These are phyloP conservation scores for Trypanosoma congolense DNA, from an alignment of 208 protist genomes.

Conservation along the genomic window DNA sequence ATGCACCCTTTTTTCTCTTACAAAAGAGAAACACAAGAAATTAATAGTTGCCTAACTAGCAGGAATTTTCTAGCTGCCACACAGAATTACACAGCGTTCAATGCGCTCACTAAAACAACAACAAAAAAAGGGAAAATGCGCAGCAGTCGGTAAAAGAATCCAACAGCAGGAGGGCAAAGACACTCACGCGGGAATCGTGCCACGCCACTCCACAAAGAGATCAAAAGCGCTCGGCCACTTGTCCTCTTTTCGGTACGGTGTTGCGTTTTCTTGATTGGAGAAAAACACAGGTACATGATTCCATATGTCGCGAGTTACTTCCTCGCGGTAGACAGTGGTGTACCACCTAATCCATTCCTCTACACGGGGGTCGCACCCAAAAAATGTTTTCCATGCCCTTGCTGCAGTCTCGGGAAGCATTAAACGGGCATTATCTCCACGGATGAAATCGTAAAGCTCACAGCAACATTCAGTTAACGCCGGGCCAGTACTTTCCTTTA, in stretches of 20 bases:
- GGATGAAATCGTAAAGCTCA: constrained; percentile 82
- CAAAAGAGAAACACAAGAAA: no score
- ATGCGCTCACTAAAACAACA: no score
- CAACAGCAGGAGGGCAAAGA: neutral
- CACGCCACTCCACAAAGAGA: constrained; percentile 57
- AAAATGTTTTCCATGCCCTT: constrained; percentile 61
- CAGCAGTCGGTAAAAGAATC: no score
- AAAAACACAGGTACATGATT: constrained; percentile 54
- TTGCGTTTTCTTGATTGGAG: constrained; percentile 14
- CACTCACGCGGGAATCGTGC: neutral
- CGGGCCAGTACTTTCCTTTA: constrained; percentile 27
- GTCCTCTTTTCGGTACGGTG: constrained; percentile 11
- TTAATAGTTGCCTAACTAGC: no score
- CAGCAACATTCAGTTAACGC: constrained; percentile 72
- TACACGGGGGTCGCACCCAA: constrained; percentile 28
- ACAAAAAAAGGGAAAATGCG: no score
- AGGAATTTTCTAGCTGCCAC: no score
- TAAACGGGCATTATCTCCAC: constrained; percentile 66
- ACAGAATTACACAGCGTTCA: no score
- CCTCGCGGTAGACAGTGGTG: constrained; percentile 23
- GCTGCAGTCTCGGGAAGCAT: constrained; percentile 45
- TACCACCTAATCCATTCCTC: constrained; percentile 55
- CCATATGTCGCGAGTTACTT: constrained; percentile 82
- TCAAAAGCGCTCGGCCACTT: constrained; percentile 64
- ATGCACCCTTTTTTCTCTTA: no score